phyloP scores from a whole-genome alignment of 176 grass and related monocot species.

The Hsuehochloa calcarea region DNA sequence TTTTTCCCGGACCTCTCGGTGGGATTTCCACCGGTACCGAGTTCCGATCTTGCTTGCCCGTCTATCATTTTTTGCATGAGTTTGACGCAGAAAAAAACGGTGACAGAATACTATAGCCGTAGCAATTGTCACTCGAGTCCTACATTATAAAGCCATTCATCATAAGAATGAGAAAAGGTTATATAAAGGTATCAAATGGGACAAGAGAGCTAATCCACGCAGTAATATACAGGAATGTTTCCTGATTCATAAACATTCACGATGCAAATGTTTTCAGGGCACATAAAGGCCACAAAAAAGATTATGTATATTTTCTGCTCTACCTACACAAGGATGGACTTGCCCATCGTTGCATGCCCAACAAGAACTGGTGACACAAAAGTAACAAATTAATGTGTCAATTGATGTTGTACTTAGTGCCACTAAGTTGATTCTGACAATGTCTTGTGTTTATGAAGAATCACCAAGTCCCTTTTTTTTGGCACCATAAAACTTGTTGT shows the following conservation, averaged over 20 bases:
- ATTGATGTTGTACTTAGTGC: neutral
- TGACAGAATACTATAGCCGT: slow-evolving; percentile 88
- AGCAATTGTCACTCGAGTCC: slow-evolving; percentile 93
- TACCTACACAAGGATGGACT: neutral
- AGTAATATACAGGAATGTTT: neutral
- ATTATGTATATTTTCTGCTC: neutral
- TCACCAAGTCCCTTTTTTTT: neutral
- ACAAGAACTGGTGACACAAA: neutral
- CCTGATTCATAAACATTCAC: neutral
- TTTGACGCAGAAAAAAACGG: slow-evolving; percentile 90
- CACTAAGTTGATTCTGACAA: neutral
- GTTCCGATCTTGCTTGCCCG: slow-evolving; percentile 95
- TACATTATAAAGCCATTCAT: slow-evolving; percentile 40
- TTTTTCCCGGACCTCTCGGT: too few relatives aligned
- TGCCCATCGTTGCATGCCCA: neutral
- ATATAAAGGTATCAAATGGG: slow-evolving; percentile 13
- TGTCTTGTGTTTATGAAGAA: neutral
- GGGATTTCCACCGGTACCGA: too few relatives aligned
- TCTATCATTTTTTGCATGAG: slow-evolving; percentile 88
- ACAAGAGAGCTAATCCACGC: neutral
- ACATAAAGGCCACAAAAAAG: neutral
- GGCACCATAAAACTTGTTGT: too few relatives aligned
- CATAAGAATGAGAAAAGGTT: neutral
- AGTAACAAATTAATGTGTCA: neutral
- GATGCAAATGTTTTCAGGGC: neutral